These are phyloP conservation scores for Metschnikowia bowlesiae DNA, from an alignment of 805 yeast species.

Conservation along the genomic window DNA sequence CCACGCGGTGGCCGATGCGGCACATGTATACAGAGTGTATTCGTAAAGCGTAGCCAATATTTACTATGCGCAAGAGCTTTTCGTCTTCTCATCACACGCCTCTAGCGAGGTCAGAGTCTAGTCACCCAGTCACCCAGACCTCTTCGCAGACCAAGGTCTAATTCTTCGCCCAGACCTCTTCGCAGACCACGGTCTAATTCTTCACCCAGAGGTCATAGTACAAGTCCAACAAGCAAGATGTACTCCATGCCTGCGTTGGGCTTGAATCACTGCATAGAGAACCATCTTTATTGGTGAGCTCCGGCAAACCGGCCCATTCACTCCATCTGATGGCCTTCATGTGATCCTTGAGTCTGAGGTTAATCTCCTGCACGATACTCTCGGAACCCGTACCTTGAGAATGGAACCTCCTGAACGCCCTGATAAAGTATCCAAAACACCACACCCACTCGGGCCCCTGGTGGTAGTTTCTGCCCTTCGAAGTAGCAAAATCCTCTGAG, in stretches of 20 bases:
- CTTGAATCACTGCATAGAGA: slow-evolving; percentile 78
- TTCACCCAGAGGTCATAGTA: slow-evolving; percentile 55
- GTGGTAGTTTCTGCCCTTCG: slow-evolving; percentile 95
- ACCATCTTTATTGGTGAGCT: slow-evolving; percentile 86
- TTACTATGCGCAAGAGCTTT: no score
- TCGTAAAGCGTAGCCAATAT: no score
- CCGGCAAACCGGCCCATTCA: slow-evolving; percentile 92
- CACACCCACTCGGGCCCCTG: slow-evolving; percentile 99
- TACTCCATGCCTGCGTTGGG: slow-evolving; percentile 97
- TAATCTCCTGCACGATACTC: slow-evolving; percentile 54
- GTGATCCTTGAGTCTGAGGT: slow-evolving; percentile 59
- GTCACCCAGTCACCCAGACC: no score
- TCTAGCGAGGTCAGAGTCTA: no score
- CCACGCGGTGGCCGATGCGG: no score
- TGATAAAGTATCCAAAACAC: slow-evolving; percentile 80
- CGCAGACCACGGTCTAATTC: neutral
- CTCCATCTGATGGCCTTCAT: slow-evolving; percentile 67
- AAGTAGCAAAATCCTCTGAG: slow-evolving; percentile 79
- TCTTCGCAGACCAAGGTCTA: neutral
- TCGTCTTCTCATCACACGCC: no score
- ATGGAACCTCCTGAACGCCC: slow-evolving; percentile 66
- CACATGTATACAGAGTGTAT: no score
- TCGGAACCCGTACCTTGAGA: slow-evolving; percentile 43
- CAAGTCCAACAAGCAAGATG: slow-evolving; percentile 78
- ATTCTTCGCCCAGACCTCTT: slow-evolving; percentile 27